phyloP scores from a whole-genome alignment of 352 stramenopile genomes.

The Peronospora farinosa region DNA sequence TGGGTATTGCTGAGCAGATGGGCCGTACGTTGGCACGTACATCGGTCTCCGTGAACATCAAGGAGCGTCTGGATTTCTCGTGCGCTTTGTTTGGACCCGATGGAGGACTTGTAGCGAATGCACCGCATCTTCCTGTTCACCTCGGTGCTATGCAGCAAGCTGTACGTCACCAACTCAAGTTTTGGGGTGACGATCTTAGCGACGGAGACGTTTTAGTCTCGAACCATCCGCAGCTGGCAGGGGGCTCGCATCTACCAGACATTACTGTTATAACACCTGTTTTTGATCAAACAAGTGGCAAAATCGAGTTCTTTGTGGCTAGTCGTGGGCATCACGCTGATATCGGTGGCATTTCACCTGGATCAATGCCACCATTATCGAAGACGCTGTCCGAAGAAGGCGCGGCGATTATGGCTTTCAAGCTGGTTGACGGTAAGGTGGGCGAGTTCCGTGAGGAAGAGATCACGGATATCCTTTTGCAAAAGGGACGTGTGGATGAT shows the following conservation, averaged over 20 bases:
- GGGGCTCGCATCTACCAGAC: slow-evolving; percentile 95
- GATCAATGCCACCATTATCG: slow-evolving; percentile 93
- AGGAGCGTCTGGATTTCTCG: slow-evolving; percentile 98
- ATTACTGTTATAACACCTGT: slow-evolving; percentile 99
- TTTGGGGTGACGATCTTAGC: slow-evolving; percentile 87
- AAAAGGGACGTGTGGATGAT: slow-evolving; percentile 83
- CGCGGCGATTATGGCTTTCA: slow-evolving; percentile 98
- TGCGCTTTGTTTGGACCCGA: slow-evolving; percentile 97
- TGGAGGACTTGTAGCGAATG: slow-evolving; percentile 98
- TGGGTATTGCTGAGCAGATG: slow-evolving; percentile 99
- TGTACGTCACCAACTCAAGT: slow-evolving; percentile 91
- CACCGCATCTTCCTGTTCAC: slow-evolving; percentile 97
- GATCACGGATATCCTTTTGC: slow-evolving; percentile 93
- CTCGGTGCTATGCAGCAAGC: slow-evolving; percentile 98
- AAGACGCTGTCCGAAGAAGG: slow-evolving; percentile 96
- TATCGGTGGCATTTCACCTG: slow-evolving; percentile 95
- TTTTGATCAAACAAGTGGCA: slow-evolving; percentile 85
- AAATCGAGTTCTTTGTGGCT: slow-evolving; percentile 98
- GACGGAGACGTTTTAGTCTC: slow-evolving; percentile 97
- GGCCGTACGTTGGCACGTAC: slow-evolving; percentile 94
- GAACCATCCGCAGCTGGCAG: slow-evolving; percentile 98
- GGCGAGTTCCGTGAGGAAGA: slow-evolving; percentile 95
- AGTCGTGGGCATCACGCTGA: slow-evolving; percentile 97
- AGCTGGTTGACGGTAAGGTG: slow-evolving; percentile 91
- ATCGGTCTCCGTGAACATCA: slow-evolving; percentile 98